These are phyloP conservation scores for Venturia pyrina DNA, from an alignment of 2,329 filamentous ascomycete genomes.

Conservation along the genomic window DNA sequence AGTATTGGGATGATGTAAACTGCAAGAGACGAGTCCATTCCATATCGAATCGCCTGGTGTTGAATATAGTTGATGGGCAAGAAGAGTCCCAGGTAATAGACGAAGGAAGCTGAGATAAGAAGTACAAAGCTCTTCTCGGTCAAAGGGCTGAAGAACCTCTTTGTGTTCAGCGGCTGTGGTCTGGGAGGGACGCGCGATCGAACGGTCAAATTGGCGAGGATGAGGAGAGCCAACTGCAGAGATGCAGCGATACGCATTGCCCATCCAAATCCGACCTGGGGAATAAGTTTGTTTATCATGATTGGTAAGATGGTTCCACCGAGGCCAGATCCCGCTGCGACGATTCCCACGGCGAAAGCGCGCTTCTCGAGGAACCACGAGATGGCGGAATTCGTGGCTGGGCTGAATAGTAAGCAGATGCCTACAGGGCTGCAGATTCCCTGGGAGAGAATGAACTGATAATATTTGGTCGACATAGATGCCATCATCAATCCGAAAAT, in stretches of 20 bases:
- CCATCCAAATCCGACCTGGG: conserved; percentile 37
- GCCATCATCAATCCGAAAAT: conserved; percentile 56
- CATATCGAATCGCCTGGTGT: conserved; percentile 41
- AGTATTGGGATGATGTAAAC: conserved; percentile 74
- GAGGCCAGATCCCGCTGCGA: conserved; percentile 54
- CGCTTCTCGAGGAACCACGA: conserved; percentile 72
- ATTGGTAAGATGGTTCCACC: conserved; percentile 40
- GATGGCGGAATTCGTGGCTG: conserved; percentile 58
- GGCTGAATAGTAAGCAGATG: conserved; percentile 39
- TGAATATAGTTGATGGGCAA: conserved; percentile 74
- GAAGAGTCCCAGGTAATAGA: conserved; percentile 40
- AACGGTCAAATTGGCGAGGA: conserved; percentile 32
- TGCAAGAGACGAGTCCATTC: conserved; percentile 40
- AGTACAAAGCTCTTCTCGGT: conserved; percentile 30
- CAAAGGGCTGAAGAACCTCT: neutral
- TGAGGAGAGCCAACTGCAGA: conserved; percentile 33
- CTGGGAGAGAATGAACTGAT: conserved; percentile 45
- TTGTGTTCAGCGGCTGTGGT: conserved; percentile 16
- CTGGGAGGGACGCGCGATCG: conserved; percentile 14
- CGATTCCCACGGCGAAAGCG: conserved; percentile 72
- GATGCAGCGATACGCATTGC: conserved; percentile 38
- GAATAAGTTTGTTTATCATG: conserved; percentile 34
- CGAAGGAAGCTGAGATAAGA: conserved; percentile 36
- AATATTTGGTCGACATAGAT: conserved; percentile 50
- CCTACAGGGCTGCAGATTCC: conserved; percentile 44